These are phyloP conservation scores for Trypanosoma cruzi DNA, from an alignment of 208 protist genomes.

Conservation along the genomic window DNA sequence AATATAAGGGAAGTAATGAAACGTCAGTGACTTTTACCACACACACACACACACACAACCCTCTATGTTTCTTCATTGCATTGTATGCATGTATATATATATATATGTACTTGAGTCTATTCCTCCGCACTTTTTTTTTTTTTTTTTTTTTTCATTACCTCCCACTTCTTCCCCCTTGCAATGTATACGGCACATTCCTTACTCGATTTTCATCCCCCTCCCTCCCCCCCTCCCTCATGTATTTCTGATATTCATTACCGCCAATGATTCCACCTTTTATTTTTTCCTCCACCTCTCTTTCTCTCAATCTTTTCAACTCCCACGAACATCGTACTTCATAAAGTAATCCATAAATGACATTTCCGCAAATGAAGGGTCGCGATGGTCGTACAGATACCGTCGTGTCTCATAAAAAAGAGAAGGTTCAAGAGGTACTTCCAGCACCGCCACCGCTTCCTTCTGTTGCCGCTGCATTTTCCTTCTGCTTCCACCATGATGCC, in stretches of 20 bases:
- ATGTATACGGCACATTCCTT: too few species aligned
- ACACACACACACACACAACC: too few species aligned
- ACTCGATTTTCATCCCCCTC: too few species aligned
- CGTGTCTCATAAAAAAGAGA: slow-evolving; percentile 73
- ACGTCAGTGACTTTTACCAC: too few species aligned
- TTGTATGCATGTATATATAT: too few species aligned
- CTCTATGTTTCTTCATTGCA: too few species aligned
- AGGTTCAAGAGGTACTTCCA: slow-evolving; percentile 74
- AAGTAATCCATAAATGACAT: slow-evolving; percentile 82
- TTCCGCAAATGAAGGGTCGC: slow-evolving; percentile 50
- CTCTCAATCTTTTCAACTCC: slow-evolving; percentile 28
- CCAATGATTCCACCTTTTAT: not conserved
- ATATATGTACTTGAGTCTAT: too few species aligned
- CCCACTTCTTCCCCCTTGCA: too few species aligned
- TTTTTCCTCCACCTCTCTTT: slow-evolving; percentile 5
- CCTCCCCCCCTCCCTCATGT: too few species aligned
- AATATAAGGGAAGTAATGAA: too few species aligned
- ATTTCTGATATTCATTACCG: too few species aligned
- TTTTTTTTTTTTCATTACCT: not conserved
- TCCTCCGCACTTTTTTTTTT: slow-evolving; percentile 1
- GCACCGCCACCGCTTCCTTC: slow-evolving; percentile 36
- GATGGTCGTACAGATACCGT: slow-evolving; percentile 75
- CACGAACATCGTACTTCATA: slow-evolving; percentile 77
- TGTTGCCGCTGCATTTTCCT: slow-evolving; percentile 27
- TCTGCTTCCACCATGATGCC: slow-evolving; percentile 12